phyloP scores from a whole-genome alignment of 2,329 filamentous ascomycete species.

The Xylariales sp. region DNA sequence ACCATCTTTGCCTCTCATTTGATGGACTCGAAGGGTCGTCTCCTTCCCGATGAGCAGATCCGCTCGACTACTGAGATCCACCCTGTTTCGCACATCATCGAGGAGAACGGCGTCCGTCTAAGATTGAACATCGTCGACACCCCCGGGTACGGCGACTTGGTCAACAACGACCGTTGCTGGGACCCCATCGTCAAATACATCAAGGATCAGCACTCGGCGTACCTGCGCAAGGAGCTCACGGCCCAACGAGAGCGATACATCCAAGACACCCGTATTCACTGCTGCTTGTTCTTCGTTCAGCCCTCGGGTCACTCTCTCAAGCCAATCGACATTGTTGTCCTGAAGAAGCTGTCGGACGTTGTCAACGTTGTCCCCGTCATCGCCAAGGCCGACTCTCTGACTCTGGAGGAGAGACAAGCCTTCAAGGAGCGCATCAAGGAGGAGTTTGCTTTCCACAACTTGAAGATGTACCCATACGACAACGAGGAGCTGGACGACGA shows the following conservation, averaged over 20 bases:
- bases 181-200: constrained; percentile 99
- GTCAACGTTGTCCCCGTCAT: constrained; percentile 99
- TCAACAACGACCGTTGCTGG: constrained; percentile 99
- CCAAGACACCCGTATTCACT: constrained; percentile 98
- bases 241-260: constrained; percentile 99
- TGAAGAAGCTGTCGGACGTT: constrained; percentile 99
- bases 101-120: constrained; percentile 97
- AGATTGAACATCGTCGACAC: constrained; percentile 99
- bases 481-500: constrained; percentile 98
- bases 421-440: constrained; percentile 99
- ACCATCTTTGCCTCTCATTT: constrained; percentile 99
- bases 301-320: constrained; percentile 97
- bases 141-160: constrained; percentile 94
- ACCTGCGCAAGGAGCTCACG: constrained; percentile 98
- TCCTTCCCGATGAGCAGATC: constrained; percentile 87
- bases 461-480: constrained; percentile 99
- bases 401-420: constrained; percentile 86
- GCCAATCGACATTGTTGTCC: constrained; percentile 97
- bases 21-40: constrained; percentile 96
- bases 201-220: constrained; percentile 99
- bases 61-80: constrained; percentile 97
- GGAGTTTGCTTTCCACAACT: constrained; percentile 98
- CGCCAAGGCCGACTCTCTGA: constrained; percentile 95
- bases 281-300: constrained; percentile 99
- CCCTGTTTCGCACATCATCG: constrained; percentile 95